phyloP scores from a whole-genome alignment of 2,329 filamentous ascomycete genomes.

The Onygena corvina region DNA sequence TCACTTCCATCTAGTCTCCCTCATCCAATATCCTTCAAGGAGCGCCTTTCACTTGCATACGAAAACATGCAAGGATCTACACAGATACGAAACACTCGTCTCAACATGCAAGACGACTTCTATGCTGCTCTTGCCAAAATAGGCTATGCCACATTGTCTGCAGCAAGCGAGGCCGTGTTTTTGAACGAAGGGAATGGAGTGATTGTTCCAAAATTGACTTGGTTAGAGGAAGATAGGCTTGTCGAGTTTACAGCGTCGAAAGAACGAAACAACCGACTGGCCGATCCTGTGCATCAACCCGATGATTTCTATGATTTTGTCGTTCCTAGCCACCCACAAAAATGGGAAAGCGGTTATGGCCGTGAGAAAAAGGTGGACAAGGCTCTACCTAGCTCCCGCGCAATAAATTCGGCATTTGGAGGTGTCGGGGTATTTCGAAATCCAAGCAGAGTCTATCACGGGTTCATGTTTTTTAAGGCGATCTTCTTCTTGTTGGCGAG shows the following conservation, averaged over 20 bases:
- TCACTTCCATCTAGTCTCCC: slow-evolving; percentile 46
- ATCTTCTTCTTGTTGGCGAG: slow-evolving; percentile 56
- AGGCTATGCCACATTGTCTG: slow-evolving; percentile 78
- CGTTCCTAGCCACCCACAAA: slow-evolving; percentile 21
- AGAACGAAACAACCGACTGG: slow-evolving; percentile 16
- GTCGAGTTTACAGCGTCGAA: slow-evolving; percentile 55
- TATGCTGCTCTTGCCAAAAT: slow-evolving; percentile 80
- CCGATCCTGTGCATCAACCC: slow-evolving; percentile 16
- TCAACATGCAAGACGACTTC: slow-evolving; percentile 85
- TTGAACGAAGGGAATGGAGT: slow-evolving; percentile 77
- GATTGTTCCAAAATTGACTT: slow-evolving; percentile 63
- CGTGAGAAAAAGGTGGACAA: slow-evolving; percentile 36
- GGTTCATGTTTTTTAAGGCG: slow-evolving; percentile 60
- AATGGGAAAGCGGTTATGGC: slow-evolving; percentile 38
- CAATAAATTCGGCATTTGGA: slow-evolving; percentile 33
- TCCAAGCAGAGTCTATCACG: slow-evolving; percentile 62
- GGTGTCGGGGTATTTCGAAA: slow-evolving; percentile 71
- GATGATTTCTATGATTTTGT: slow-evolving; percentile 27
- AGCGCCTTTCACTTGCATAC: slow-evolving; percentile 60
- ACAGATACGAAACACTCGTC: slow-evolving; percentile 65
- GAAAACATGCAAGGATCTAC: slow-evolving; percentile 86
- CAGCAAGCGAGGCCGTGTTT: slow-evolving; percentile 91
- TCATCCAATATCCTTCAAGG: slow-evolving; percentile 36
- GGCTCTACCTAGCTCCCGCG: slow-evolving; percentile 24
- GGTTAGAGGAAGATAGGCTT: slow-evolving; percentile 80